Evolutionary conservation across 768 basidiomycete genomes (phyloP).

Genomic region (Pholiota microspora): DNA sequence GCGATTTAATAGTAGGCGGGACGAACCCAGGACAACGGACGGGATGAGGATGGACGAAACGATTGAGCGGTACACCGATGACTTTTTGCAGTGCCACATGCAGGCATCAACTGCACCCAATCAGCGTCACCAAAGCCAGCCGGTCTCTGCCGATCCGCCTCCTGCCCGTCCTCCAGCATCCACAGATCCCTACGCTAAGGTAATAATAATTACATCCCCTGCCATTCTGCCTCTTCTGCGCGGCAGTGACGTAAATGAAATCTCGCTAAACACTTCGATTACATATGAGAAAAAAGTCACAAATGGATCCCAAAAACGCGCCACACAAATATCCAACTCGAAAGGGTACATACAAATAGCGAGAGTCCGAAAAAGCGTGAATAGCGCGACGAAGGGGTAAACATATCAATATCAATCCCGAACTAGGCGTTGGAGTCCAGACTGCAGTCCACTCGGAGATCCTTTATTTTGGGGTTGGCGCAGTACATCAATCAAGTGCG

Average conservation of each 20-base stretch:
- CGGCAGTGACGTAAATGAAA: not conserved
- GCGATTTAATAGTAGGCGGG: conserved; percentile 27
- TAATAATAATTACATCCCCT: not conserved
- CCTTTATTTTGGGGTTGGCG: not conserved
- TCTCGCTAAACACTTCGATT: not conserved
- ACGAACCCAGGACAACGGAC: conserved; percentile 40
- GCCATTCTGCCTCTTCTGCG: not conserved
- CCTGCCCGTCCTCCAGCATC: not conserved
- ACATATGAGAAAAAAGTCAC: not conserved
- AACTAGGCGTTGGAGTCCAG: no score
- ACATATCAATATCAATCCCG: no score
- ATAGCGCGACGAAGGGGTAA: no score
- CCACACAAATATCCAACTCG: not conserved
- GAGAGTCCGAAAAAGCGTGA: no score
- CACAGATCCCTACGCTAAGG: not conserved
- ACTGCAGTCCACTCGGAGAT: not conserved
- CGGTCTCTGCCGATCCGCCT: not conserved
- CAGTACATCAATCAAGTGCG: not conserved
- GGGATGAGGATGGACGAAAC: conserved; percentile 32
- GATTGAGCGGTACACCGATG: conserved; percentile 34
- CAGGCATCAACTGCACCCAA: conserved; percentile 12
- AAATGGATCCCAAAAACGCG: not conserved
- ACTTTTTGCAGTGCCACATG: conserved; percentile 18
- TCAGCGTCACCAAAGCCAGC: conserved; percentile 9
- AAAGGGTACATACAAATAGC: not conserved